phyloP scores from a whole-genome alignment of 2,329 filamentous ascomycete genomes.

The Aureobasidium vineae region DNA sequence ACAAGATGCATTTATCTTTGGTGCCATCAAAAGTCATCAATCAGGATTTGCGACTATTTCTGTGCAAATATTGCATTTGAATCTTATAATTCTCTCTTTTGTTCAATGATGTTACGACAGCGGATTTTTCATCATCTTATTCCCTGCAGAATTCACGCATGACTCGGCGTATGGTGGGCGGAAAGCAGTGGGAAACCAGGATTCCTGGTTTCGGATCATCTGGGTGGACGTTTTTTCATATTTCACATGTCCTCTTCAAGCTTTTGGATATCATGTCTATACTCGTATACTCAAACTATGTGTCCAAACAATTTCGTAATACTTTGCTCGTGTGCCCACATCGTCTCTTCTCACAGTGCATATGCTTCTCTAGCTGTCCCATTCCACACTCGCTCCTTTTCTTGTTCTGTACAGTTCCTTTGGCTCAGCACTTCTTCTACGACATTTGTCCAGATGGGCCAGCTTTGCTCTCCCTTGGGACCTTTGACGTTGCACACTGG shows the following conservation, averaged over 20 bases:
- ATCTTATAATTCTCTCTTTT: slow-evolving; percentile 5
- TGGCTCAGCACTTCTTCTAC: slow-evolving; percentile 63
- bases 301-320: not conserved
- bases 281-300: not conserved
- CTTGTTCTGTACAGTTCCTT: slow-evolving; percentile 55
- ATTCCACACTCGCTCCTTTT: slow-evolving; percentile 68
- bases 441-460: slow-evolving; percentile 71
- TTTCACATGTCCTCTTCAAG: not conserved
- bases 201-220: not conserved
- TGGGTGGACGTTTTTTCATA: not conserved
- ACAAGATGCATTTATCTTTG: not conserved
- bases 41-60: not conserved
- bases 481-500: slow-evolving; percentile 77
- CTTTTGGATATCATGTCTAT: not conserved
- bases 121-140: not conserved
- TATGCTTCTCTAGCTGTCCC: slow-evolving; percentile 36
- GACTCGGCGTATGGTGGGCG: not conserved
- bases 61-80: not conserved
- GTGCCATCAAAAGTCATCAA: not conserved
- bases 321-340: not conserved
- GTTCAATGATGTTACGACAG: slow-evolving; percentile 23
- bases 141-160: slow-evolving; percentile 3
- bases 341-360: not conserved
- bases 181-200: not conserved
- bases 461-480: slow-evolving; percentile 58